phyloP scores from a whole-genome alignment of 768 basidiomycete species.

The Fistulinella prunicolor region DNA sequence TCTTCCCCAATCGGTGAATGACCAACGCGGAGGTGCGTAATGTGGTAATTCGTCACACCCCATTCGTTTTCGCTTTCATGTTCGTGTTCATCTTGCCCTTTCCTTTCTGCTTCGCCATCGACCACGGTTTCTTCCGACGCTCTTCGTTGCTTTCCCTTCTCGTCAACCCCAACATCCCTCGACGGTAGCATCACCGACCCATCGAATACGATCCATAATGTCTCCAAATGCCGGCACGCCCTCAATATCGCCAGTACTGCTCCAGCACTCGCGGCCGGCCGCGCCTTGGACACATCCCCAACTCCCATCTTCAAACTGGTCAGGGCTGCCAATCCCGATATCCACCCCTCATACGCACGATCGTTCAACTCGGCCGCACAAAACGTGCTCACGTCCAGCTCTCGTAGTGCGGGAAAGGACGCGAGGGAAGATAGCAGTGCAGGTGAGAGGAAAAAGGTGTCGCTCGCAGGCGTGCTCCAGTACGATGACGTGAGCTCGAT shows the following conservation, averaged over 20 bases:
- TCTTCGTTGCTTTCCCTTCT: not conserved
- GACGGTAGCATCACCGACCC: conserved; percentile 7
- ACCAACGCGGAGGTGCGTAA: conserved; percentile 19
- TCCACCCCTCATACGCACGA: conserved; percentile 12
- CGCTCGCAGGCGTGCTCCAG: conserved; percentile 23
- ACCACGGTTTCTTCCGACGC: not conserved
- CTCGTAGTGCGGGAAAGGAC: conserved; percentile 13
- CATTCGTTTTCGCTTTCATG: conserved; percentile 7
- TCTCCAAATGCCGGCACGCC: conserved; percentile 18
- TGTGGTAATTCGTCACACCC: conserved; percentile 16
- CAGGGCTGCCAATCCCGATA: conserved; percentile 10
- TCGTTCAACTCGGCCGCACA: conserved; percentile 21
- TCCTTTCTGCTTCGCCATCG: not conserved
- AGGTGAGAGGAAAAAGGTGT: conserved; percentile 20
- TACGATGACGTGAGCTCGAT: conserved; percentile 29
- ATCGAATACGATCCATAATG: conserved; percentile 23
- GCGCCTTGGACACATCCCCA: conserved; percentile 15
- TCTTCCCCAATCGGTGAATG: conserved; percentile 23
- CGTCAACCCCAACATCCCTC: not conserved
- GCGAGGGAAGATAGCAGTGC: conserved; percentile 14
- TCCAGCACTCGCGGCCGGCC: conserved; percentile 16
- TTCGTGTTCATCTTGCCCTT: not conserved
- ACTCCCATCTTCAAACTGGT: conserved; percentile 21
- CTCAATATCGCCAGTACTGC: conserved; percentile 21
- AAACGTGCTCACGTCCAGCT: conserved; percentile 22